Evolutionary conservation across 1,139 yeast species (phyloP), one percentile per base, ranked within the genome.

Genomic region (Spathaspora sp.): DNA sequence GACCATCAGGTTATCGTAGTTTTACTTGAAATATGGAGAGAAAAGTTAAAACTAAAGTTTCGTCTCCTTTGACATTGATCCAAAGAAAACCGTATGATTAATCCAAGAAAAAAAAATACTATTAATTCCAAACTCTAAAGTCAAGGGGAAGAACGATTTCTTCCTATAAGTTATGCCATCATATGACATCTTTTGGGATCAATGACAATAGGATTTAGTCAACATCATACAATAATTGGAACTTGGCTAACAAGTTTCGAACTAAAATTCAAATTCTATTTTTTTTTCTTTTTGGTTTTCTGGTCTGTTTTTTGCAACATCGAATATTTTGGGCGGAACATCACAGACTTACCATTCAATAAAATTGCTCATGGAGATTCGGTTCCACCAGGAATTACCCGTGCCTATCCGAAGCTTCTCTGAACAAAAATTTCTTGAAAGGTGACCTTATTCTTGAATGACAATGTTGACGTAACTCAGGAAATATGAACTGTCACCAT

Each of bases 301-400:
- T n/a, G n/a, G n/a, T n/a, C n/a, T n/a, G n/a, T n/a, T n/a, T n/a
- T 31, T 31, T 31, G 36, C 36, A 31, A 31, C 36, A 31, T 31
- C 36, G 18, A 31, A 31, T 26, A 5, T 15, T 6, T 13, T 31
- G 13, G 36, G 36, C 36, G 36, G 36, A 31, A 31, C 36, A 15
- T 3, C 15, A 31, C 36, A 31, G 9, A 4, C 13, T n/a, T 25
- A 25, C 27, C 8, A 25, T 25, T 7, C 27, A 25, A 25, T 25
- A 7, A 11, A 27, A 27, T 4, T 27, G 31, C 11, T 27, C 31
- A 27, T 13, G 7, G 4, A 7, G 7, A 20, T 7, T 20, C 6
- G 23, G 6, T 20, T 20, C 6, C 6, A 20, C 23, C 23, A 20
- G 23, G 23, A 7, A 4, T 20, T 20, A 20, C 23, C 7, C 23